Conservation (phyloP, 768 basidiomycete genomes). For the Sporobolomyces roseus region DNA sequence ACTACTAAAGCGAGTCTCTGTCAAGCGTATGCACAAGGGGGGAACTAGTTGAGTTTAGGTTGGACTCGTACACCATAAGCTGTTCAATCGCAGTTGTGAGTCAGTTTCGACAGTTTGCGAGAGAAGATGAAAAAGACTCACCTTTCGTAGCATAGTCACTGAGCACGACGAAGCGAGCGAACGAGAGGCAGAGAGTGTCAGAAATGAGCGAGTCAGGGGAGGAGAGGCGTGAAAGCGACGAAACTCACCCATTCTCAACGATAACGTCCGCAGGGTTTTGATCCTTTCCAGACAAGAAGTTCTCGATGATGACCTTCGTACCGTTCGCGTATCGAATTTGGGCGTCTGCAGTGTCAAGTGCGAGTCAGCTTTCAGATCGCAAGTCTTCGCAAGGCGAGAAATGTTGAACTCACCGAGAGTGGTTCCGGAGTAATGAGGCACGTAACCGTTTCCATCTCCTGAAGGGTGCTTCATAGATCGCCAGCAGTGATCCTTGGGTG, state of each 20-base stretch:
- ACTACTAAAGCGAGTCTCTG: no score
- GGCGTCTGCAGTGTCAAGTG: slow-evolving; percentile 55
- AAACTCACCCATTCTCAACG: slow-evolving; percentile 34
- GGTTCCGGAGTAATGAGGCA: slow-evolving; percentile 50
- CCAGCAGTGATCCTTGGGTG: slow-evolving; percentile 81
- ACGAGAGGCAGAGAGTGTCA: not conserved
- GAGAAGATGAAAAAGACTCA: not conserved
- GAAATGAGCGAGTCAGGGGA: not conserved
- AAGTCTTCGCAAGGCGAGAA: not conserved
- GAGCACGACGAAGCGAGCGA: not conserved
- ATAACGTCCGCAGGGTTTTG: slow-evolving; percentile 81
- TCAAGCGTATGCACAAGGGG: no score
- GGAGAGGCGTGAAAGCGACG: no score
- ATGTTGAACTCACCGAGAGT: slow-evolving; percentile 47
- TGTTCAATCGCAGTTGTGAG: not conserved
- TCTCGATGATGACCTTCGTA: slow-evolving; percentile 64
- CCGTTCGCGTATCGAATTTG: slow-evolving; percentile 80
- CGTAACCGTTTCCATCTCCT: slow-evolving; percentile 90
- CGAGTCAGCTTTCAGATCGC: not conserved
- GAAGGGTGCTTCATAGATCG: slow-evolving; percentile 69
- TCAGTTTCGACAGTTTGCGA: not conserved
- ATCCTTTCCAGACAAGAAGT: slow-evolving; percentile 61
- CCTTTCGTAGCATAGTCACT: slow-evolving; percentile 30
- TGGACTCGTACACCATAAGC: no score
- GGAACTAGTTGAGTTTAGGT: no score